Conservation (phyloP, 1,284 basidiomycete genomes). For the Amanita bisporigera region DNA sequence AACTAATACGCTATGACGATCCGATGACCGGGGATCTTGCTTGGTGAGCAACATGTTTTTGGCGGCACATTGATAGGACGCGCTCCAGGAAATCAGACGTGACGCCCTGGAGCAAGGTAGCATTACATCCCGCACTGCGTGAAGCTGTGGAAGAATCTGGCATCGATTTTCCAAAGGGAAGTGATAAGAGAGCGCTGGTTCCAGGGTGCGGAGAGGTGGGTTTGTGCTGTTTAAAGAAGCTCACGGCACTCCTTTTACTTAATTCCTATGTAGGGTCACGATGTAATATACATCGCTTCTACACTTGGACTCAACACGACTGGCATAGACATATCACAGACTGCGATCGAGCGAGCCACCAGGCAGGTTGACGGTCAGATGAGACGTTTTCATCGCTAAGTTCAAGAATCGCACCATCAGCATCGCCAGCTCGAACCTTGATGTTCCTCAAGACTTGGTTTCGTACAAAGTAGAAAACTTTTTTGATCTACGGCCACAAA, state of each 20-base stretch:
- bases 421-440: conserved; percentile 13
- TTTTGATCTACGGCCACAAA: conserved; percentile 49
- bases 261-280: conserved; percentile 60
- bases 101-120: conserved; percentile 70
- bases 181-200: conserved; percentile 63
- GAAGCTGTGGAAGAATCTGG: conserved; percentile 56
- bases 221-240: too few relatives aligned
- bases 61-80: not conserved
- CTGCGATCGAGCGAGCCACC: conserved; percentile 57
- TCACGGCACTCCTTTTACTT: not conserved
- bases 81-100: conserved; percentile 55
- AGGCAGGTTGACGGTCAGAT: conserved; percentile 44
- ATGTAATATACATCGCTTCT: conserved; percentile 60
- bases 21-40: conserved; percentile 27
- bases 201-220: conserved; percentile 79
- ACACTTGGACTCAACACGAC: conserved; percentile 53
- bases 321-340: conserved; percentile 63
- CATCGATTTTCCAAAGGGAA: conserved; percentile 51
- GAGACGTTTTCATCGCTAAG: not conserved
- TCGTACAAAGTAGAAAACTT: conserved; percentile 57
- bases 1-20: conserved; percentile 14
- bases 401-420: not conserved
- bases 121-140: conserved; percentile 59
- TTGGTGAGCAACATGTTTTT: conserved; percentile 16
- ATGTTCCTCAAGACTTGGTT: conserved; percentile 31